Conservation (phyloP, 192 early-diverging fungal species). For the Coemansia sp. region DNA sequence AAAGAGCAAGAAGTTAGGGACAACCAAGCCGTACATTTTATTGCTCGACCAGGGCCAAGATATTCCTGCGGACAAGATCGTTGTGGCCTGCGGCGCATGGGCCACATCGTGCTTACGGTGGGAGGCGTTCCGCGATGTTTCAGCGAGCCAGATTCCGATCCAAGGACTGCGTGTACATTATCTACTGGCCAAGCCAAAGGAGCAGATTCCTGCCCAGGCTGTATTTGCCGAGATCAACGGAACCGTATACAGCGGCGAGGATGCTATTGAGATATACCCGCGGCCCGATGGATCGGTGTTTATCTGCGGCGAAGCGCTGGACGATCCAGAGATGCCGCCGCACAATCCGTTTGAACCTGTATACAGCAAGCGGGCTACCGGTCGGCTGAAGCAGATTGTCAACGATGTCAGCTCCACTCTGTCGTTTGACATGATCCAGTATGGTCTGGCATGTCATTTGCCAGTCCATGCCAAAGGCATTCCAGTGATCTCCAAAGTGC, state of each 20-base stretch:
- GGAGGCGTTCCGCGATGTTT: slow-evolving; percentile 53
- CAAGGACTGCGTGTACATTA: slow-evolving; percentile 54
- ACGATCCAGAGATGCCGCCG: slow-evolving; percentile 52
- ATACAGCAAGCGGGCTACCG: slow-evolving; percentile 47
- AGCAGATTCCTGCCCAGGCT: slow-evolving; percentile 39
- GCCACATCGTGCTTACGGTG: slow-evolving; percentile 45
- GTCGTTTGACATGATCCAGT: slow-evolving; percentile 42
- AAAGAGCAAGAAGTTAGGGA: slow-evolving; percentile 8
- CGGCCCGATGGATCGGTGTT: slow-evolving; percentile 52
- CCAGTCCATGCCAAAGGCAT: slow-evolving; percentile 51
- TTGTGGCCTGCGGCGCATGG: slow-evolving; percentile 53
- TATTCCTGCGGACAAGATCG: slow-evolving; percentile 49
- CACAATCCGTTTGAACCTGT: slow-evolving; percentile 54
- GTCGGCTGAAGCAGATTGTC: slow-evolving; percentile 51
- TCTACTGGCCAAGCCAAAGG: slow-evolving; percentile 39
- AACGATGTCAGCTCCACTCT: slow-evolving; percentile 42
- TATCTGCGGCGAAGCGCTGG: slow-evolving; percentile 54
- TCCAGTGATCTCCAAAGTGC: slow-evolving; percentile 49
- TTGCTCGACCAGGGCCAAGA: slow-evolving; percentile 38
- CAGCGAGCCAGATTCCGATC: slow-evolving; percentile 53
- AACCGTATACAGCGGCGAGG: slow-evolving; percentile 53
- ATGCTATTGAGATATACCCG: slow-evolving; percentile 54
- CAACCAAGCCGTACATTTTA: slow-evolving; percentile 38
- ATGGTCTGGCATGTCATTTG: slow-evolving; percentile 47
- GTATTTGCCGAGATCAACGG: slow-evolving; percentile 57